A percentile compares a stretch with the other conserved stretches of the same genome.
Evolutionary conservation across 208 protist genomes (phyloP).

Genomic region (Borovskyia barvae): DNA sequence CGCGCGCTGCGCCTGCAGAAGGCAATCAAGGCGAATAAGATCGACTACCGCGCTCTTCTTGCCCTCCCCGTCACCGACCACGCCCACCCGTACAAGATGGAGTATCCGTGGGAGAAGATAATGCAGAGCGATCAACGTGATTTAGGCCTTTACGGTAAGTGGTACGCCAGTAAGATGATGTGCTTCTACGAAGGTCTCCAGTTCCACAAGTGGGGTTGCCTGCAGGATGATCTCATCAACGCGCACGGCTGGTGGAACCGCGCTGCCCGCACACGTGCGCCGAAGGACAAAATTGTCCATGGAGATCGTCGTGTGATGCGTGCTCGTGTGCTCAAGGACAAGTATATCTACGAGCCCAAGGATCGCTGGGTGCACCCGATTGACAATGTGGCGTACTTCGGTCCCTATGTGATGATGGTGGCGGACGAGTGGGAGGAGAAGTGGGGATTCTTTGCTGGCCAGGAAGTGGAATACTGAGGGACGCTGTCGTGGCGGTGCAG

Average conservation of each 20-base stretch:
- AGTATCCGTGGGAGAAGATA: conserved; percentile 91
- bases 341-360: conserved; percentile 91
- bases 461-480: conserved; percentile 87
- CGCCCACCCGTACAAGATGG: conserved; percentile 92
- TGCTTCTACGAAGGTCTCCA: conserved; percentile 88
- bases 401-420: conserved; percentile 91
- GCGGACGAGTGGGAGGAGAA: conserved; percentile 93
- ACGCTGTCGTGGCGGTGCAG: neutral
- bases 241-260: conserved; percentile 90
- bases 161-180: conserved; percentile 90
- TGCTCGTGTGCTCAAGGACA: conserved; percentile 84
- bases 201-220: conserved; percentile 88
- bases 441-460: conserved; percentile 91
- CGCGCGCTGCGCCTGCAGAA: conserved; percentile 85
- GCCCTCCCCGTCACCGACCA: conserved; percentile 89
- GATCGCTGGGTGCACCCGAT: conserved; percentile 89
- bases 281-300: conserved; percentile 87
- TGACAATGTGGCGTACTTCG: conserved; percentile 91
- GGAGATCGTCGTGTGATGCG: conserved; percentile 88
- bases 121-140: conserved; percentile 79
- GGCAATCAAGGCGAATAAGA: conserved; percentile 92
- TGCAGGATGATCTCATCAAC: conserved; percentile 91
- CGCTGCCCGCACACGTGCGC: conserved; percentile 78
- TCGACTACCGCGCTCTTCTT: conserved; percentile 88
- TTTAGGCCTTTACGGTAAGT: conserved; percentile 84